A percentile compares a stretch with the other conserved stretches of the same genome.
Evolutionary conservation across 805 yeast genomes (phyloP).

Genomic region (Kodamaea fukazawae): DNA sequence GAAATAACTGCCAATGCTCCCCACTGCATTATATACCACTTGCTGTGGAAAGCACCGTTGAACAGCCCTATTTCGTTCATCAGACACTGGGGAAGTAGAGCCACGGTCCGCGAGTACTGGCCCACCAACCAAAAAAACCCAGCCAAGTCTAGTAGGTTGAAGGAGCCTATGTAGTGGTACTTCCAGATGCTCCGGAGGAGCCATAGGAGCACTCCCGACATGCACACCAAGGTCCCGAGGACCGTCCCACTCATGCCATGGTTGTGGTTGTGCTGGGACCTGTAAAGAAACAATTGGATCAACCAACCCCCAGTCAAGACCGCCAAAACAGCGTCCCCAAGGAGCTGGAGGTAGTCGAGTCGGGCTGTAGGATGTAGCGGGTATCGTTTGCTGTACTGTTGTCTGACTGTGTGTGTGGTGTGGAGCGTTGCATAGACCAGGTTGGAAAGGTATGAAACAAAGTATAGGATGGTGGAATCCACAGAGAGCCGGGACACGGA

Average conservation of each 20-base stretch:
- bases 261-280: conserved; percentile 28
- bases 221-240: conserved; percentile 4
- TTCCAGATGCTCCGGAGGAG: conserved; percentile 7
- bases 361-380: conserved; percentile 29
- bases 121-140: conserved; percentile 40
- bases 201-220: conserved; percentile 8
- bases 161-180: conserved; percentile 3
- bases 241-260: conserved; percentile 33
- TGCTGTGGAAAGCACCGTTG: conserved; percentile 3
- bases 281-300: conserved; percentile 22
- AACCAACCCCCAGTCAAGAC: conserved; percentile 16
- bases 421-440: conserved; percentile 1
- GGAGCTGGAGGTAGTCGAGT: conserved; percentile 16
- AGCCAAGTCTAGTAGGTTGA: conserved; percentile 39
- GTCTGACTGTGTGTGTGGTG: conserved; percentile 5
- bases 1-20: not conserved
- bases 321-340: conserved; percentile 17
- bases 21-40: conserved; percentile 2
- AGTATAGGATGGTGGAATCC: conserved; percentile 5
- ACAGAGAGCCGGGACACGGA: conserved; percentile 9
- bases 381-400: conserved; percentile 22
- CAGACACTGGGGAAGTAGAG: conserved; percentile 37
- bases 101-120: conserved; percentile 20
- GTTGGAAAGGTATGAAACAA: not conserved
- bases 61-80: conserved; percentile 10